Conservation (phyloP, 2,329 filamentous ascomycete species). For the Epichloe glyceriae region DNA sequence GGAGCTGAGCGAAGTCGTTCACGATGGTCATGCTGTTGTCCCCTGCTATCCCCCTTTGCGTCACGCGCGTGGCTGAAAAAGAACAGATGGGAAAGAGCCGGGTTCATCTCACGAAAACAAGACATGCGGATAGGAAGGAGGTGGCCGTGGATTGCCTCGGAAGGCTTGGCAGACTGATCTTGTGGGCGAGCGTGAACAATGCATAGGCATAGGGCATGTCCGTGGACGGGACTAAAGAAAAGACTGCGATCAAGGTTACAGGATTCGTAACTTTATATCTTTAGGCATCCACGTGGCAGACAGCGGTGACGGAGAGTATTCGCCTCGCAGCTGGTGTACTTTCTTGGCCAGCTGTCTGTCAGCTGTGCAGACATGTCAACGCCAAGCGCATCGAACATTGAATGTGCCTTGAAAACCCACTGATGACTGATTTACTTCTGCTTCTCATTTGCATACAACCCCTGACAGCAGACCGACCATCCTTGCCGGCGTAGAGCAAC, state of each 20-base stretch:
- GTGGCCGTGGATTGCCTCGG: background rate
- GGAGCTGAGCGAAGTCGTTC: background rate
- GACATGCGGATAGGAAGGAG: conserved; percentile 1
- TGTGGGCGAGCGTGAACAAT: background rate
- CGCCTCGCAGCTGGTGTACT: conserved; percentile 2
- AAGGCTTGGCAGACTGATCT: background rate
- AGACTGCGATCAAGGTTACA: background rate
- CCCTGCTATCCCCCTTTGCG: conserved; percentile 1
- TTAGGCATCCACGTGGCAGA: conserved; percentile 2
- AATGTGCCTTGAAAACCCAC: too few species aligned
- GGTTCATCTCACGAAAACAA: conserved; percentile 3
- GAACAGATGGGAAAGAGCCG: conserved; percentile 3
- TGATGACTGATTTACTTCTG: too few species aligned
- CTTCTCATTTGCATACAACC: too few species aligned
- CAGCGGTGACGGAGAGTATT: conserved; percentile 1
- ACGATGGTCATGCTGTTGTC: conserved; percentile 2
- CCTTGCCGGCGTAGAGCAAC: too few species aligned
- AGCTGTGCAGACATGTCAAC: background rate
- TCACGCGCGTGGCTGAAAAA: conserved; percentile 6
- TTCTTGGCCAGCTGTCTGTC: background rate
- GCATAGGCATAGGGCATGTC: background rate
- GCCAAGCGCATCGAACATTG: background rate
- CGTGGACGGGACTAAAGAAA: background rate
- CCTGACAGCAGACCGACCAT: too few species aligned
- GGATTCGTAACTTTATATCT: background rate